Base-by-base conservation (phyloP, 495 filamentous ascomycete species). In the Lindgomyces ingoldianus region DNA sequence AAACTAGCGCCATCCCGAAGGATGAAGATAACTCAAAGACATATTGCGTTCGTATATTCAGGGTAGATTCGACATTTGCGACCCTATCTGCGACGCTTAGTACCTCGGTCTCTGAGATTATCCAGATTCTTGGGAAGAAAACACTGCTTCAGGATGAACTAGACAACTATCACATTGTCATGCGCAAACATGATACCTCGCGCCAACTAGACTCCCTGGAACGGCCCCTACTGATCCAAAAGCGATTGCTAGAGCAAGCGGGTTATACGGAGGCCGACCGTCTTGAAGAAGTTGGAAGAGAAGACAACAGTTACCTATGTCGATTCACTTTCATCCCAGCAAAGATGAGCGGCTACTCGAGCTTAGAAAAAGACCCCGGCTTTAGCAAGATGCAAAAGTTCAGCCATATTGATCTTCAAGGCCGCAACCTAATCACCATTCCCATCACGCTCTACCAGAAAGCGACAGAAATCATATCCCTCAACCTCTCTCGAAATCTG, bases 271-370 rank as follows among this genome's bases (percentile, higher is more conserved):
- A 88, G 27, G 85, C 84, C 22, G 95, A 99, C 72, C 84, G 84
- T 41, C 85, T 98, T 44, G 93, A 97, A 70, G 94, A 97, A 60
- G 86, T 99, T 54, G 94, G 94, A n/a, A 85, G 94, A 46, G 94
- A 99, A 74, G 94, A 99, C 75, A 95, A 97, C 74, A 93, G 92
- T 70, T 98, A 98, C 68, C 81, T 99, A 6, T 93, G 93, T 70
- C 91, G 94, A 8, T 98, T 98, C 76, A 89, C 91, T 24, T 99
- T 98, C 73, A 79, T 96, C 51, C 91, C 93, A 10, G 89, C 88
- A 11, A 89, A 91, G 62, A 85, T 96, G 69, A 91, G 85, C 74
- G 90, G 90, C n/a, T 92, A 89, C 73, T 84, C 81, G 61, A 89
- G 79, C 76, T 76, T 87, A 14, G 85, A 88, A 60, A 82, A 88